Percentiles rank a stretch among this genome's conserved stretches.
phyloP scores from a whole-genome alignment of 768 basidiomycete species.

The Leucocoprinus leucothites region DNA sequence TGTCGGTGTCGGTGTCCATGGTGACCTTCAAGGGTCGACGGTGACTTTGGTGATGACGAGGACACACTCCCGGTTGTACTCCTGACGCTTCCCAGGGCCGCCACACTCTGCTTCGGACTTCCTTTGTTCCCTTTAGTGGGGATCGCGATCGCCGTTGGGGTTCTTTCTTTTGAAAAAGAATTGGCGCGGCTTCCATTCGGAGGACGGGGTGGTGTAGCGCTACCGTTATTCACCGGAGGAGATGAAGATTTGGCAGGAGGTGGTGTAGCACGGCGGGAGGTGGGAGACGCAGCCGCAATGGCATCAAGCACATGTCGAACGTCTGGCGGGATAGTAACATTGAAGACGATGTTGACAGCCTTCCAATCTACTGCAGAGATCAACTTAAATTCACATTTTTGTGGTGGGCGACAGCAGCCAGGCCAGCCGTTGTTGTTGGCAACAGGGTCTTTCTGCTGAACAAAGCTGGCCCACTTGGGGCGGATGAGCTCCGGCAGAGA shows the following conservation, averaged over 20 bases:
- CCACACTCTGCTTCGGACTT: slow-evolving; percentile 9
- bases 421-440: slow-evolving; percentile 79
- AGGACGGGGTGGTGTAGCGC: background rate
- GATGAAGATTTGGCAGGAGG: slow-evolving; percentile 19
- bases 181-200: background rate
- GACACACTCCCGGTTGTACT: background rate
- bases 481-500: slow-evolving; percentile 22
- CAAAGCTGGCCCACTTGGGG: slow-evolving; percentile 67
- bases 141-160: slow-evolving; percentile 2
- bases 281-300: slow-evolving; percentile 31
- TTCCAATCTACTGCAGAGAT: slow-evolving; percentile 79
- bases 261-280: slow-evolving; percentile 25
- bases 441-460: slow-evolving; percentile 46
- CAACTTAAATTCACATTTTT: slow-evolving; percentile 50
- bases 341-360: slow-evolving; percentile 72
- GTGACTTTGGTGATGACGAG: slow-evolving; percentile 9
- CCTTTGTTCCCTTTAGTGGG: slow-evolving; percentile 1
- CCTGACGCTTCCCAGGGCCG: slow-evolving; percentile 4
- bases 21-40: background rate
- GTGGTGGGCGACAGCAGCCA: slow-evolving; percentile 83
- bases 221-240: background rate
- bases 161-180: slow-evolving; percentile 4
- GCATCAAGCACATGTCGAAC: slow-evolving; percentile 67
- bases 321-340: slow-evolving; percentile 68
- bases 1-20: slow-evolving; percentile 10